Evolutionary conservation across 2,329 filamentous ascomycete species (phyloP), one percentile per base, ranked within the genome.

Genomic region (Coniochaeta ligniaria): DNA sequence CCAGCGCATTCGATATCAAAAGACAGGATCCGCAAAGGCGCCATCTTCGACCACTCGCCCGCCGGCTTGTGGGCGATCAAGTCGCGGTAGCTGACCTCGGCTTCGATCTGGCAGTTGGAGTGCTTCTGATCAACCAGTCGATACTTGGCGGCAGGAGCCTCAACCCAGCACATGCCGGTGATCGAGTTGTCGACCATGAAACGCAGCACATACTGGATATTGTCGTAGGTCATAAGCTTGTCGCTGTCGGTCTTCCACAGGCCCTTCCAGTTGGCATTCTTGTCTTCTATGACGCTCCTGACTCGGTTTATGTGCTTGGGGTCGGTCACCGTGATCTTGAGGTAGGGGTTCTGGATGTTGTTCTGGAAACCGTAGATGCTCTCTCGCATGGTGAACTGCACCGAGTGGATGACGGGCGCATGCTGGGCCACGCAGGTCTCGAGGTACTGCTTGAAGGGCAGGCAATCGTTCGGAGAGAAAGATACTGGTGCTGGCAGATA

Each of bases 1-100:
- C 95, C 95, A 67, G 95, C 95, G 74, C 95, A 99, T 75, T 99
- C 95, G 67, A 99, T 99, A 84, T 99, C 95, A 70, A 99, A 98
- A 5, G 95, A 98, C 54, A 99, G 76, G 55, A 96, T 89, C 63
- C 95, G 87, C 3, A 99, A 80, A 0, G 95, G 95, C 0, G 96
- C 95, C 88, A 98, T 97, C 76, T 97, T 99, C 31, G 92, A 91
- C 92, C 94, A 99, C 71, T 98, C 93, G 20, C 93, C 94, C 66
- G 95, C 89, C 2, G 93, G 87, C 57, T 90, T 86, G 73, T 98
- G 94, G 11, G 95, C 87, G 64, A 97, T 87, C 9, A 99, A 79
- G 68, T 98, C 88, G 61, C 80, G 79, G 69, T 96, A 96, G 72
- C 89, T 87, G 60, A 96, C 85, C 66, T 88, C 83, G 14, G 94